Percentiles rank a stretch among this genome's conserved stretches.
These are phyloP conservation scores for Suhomyces faveliae DNA, from an alignment of 805 yeast species.

Conservation along the genomic window DNA sequence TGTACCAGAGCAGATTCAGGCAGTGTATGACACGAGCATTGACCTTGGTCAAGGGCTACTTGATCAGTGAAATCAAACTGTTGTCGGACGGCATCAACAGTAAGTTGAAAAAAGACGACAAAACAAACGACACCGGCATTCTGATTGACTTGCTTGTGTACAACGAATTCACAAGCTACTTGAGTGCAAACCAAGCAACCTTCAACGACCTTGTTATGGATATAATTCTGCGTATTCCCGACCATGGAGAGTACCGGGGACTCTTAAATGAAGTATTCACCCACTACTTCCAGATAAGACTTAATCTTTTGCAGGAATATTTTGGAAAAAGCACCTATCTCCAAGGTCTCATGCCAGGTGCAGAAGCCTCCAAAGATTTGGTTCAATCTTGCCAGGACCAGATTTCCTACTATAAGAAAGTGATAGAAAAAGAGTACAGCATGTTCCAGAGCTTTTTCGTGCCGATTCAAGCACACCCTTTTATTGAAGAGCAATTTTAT, in stretches of 20 bases:
- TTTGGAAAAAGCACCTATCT: conserved; percentile 24
- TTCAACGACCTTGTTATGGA: conserved; percentile 36
- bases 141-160: conserved; percentile 64
- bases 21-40: conserved; percentile 83
- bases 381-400: conserved; percentile 63
- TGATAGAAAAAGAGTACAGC: conserved; percentile 59
- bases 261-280: conserved; percentile 62
- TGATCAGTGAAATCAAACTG: conserved; percentile 44
- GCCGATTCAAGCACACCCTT: neutral
- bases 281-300: conserved; percentile 61
- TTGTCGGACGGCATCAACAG: conserved; percentile 22
- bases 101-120: conserved; percentile 16
- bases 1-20: conserved; percentile 68
- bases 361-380: conserved; percentile 24
- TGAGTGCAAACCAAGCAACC: conserved; percentile 16
- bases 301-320: conserved; percentile 44
- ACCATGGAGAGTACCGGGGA: conserved; percentile 59
- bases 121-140: conserved; percentile 18
- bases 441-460: conserved; percentile 57
- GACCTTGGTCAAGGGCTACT: conserved; percentile 68
- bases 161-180: conserved; percentile 50
- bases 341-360: neutral
- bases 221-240: conserved; percentile 36
- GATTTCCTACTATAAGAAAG: conserved; percentile 56
- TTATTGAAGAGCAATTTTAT: conserved; percentile 36